Evolutionary conservation across 805 yeast species (phyloP), one percentile per base, ranked within the genome.

Genomic region (Candida maltosa): DNA sequence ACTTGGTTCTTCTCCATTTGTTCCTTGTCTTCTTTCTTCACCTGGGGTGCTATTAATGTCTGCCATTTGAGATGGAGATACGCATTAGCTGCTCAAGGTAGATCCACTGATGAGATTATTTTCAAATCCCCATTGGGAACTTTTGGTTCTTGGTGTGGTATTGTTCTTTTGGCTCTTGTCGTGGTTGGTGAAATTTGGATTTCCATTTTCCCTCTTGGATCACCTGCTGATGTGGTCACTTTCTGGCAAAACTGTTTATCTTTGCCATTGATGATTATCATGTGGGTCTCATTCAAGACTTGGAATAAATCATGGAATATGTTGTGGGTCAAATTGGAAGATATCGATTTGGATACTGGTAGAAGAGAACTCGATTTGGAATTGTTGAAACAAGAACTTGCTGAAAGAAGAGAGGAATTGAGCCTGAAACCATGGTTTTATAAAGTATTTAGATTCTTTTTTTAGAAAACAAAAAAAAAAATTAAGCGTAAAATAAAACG

Each of bases 231-330:
- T 39, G 70, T 64, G 8, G 49, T 46, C 21, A 54, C 53, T 4
- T 77, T 77, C 56, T 75, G 78, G 64, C 63, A 75, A 49, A 57
- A 69, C 39, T 76, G 78, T 56, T 52, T 75, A 40, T 73, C 76
- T 25, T 58, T 72, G 28, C 65, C 70, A 12, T 62, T 70, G 23
- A 63, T 73, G 57, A 40, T 77, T 23, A 46, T 66, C 1, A 59
- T 76, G 38, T 72, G 68, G 55, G 30, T 65, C 21, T 58, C 57
- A 12, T 74, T 73, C 57, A 73, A 69, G 46, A 54, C 62, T 32
- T 45, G 42, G 35, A 40, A 38, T 49, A 48, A 51, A 41, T 45
- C 57, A 19, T 62, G 60, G 69, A 39, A 54, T 47, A 31, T 35
- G 19, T 42, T 56, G 20, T 54, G 49, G 50, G 44, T 65, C 40